A percentile compares a stretch with the other conserved stretches of the same genome.
Evolutionary conservation across 306 rosid species (phyloP).

Genomic region (Sphenostylis stenocarpa): DNA sequence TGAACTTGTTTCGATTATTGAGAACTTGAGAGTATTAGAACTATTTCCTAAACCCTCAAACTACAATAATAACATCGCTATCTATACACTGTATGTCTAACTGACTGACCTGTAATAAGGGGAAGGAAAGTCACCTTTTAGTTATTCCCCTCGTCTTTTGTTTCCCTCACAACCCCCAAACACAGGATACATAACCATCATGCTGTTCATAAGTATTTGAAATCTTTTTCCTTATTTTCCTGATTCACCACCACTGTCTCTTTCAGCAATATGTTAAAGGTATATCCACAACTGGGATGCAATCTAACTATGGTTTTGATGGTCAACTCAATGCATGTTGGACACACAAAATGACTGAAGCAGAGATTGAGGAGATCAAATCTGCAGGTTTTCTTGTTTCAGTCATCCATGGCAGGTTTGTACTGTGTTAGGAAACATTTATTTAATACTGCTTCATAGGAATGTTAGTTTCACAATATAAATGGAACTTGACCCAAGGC

Average conservation of each 20-base stretch:
- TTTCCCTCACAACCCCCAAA: background rate
- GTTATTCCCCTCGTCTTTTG: background rate
- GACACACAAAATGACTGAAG: slow-evolving; percentile 76
- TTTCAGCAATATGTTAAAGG: slow-evolving; percentile 89
- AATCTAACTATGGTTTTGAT: slow-evolving; percentile 72
- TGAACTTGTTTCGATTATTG: too few relatives aligned
- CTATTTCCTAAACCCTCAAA: too few relatives aligned
- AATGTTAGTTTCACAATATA: background rate
- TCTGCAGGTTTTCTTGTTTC: slow-evolving; percentile 83
- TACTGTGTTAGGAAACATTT: slow-evolving; percentile 11
- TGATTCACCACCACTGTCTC: slow-evolving; percentile 15
- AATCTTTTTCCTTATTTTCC: slow-evolving; percentile 8
- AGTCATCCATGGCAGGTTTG: slow-evolving; percentile 91
- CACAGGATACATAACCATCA: background rate
- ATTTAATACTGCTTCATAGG: slow-evolving; percentile 6
- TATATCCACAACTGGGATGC: slow-evolving; percentile 86
- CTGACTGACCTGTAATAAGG: background rate
- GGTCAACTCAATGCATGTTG: slow-evolving; percentile 94
- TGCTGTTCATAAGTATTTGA: background rate
- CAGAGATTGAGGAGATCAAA: slow-evolving; percentile 66
- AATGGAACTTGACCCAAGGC: background rate
- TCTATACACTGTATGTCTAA: too few relatives aligned
- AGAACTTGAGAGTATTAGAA: too few relatives aligned
- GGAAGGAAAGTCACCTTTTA: slow-evolving; percentile 2
- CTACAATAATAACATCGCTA: too few relatives aligned